phyloP scores from a whole-genome alignment of 352 stramenopile genomes.

The Phytophthora ramorum region DNA sequence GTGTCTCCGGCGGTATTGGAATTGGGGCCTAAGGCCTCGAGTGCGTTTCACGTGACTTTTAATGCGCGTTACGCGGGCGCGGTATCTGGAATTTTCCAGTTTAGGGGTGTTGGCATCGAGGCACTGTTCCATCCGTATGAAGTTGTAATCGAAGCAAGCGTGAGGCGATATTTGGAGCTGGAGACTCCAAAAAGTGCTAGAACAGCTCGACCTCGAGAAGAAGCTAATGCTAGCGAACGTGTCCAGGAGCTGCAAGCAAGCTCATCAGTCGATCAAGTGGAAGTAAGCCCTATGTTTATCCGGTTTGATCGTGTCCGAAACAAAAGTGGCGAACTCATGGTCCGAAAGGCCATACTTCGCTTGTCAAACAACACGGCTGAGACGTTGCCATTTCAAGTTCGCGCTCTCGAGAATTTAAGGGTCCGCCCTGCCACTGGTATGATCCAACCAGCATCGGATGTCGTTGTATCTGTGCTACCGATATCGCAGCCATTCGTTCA shows the following conservation, averaged over 20 bases:
- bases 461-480: slow-evolving; percentile 53
- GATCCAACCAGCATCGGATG: slow-evolving; percentile 52
- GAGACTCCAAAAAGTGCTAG: slow-evolving; percentile 19
- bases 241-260: slow-evolving; percentile 62
- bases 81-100: slow-evolving; percentile 88
- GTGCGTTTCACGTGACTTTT: slow-evolving; percentile 77
- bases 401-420: slow-evolving; percentile 62
- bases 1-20: slow-evolving; percentile 81
- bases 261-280: slow-evolving; percentile 49
- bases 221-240: slow-evolving; percentile 13
- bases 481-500: slow-evolving; percentile 60
- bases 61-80: slow-evolving; percentile 60
- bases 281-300: slow-evolving; percentile 69
- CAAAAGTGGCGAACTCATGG: slow-evolving; percentile 30
- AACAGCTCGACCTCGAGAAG: neutral
- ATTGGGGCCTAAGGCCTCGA: slow-evolving; percentile 60
- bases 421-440: slow-evolving; percentile 49
- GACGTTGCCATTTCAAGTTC: slow-evolving; percentile 58
- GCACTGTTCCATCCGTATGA: slow-evolving; percentile 78
- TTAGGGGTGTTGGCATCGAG: slow-evolving; percentile 72
- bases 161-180: slow-evolving; percentile 50
- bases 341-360: slow-evolving; percentile 44
- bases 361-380: slow-evolving; percentile 69
- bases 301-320: slow-evolving; percentile 49
- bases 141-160: slow-evolving; percentile 85